Evolutionary conservation across 805 yeast species (phyloP).

Genomic region (Sugiyamaella smithiae): DNA sequence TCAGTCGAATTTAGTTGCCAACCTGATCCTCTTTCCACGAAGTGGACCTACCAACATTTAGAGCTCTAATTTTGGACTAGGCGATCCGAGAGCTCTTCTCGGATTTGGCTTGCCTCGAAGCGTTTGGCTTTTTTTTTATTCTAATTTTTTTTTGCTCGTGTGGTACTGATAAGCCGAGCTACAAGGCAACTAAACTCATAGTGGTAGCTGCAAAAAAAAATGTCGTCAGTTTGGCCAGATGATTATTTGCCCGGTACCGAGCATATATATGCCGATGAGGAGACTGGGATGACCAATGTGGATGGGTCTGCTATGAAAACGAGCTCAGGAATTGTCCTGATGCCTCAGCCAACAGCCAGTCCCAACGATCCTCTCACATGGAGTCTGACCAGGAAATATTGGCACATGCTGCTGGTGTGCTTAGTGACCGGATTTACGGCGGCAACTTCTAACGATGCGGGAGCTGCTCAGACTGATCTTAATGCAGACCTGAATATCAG

Average conservation of each 20-base stretch:
- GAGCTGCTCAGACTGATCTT: constrained; percentile 64
- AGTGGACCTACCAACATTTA: too few relatives aligned
- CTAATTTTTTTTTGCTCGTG: too few relatives aligned
- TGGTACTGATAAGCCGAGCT: too few relatives aligned
- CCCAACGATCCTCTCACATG: constrained; percentile 71
- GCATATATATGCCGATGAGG: constrained; percentile 18
- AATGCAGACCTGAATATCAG: constrained; percentile 61
- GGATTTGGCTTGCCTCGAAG: too few relatives aligned
- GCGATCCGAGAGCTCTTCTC: too few relatives aligned
- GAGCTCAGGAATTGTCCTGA: constrained; percentile 46
- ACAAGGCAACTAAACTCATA: too few relatives aligned
- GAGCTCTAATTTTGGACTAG: too few relatives aligned
- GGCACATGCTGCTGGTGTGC: constrained; percentile 41
- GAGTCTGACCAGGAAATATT: constrained; percentile 47
- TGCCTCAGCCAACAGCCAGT: constrained; percentile 65
- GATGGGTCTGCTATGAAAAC: constrained; percentile 13
- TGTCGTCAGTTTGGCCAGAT: constrained; percentile 10
- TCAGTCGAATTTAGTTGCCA: too few relatives aligned
- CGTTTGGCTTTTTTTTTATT: too few relatives aligned
- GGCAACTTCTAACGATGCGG: constrained; percentile 68
- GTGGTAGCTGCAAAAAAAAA: too few relatives aligned
- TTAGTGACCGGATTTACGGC: constrained; percentile 47
- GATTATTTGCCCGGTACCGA: constrained; percentile 29
- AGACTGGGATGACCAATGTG: constrained; percentile 1
- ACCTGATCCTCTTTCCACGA: too few relatives aligned